Evolutionary conservation across 495 filamentous ascomycete species (phyloP), one percentile per base, ranked within the genome.

Genomic region (Eremomyces bilateralis): DNA sequence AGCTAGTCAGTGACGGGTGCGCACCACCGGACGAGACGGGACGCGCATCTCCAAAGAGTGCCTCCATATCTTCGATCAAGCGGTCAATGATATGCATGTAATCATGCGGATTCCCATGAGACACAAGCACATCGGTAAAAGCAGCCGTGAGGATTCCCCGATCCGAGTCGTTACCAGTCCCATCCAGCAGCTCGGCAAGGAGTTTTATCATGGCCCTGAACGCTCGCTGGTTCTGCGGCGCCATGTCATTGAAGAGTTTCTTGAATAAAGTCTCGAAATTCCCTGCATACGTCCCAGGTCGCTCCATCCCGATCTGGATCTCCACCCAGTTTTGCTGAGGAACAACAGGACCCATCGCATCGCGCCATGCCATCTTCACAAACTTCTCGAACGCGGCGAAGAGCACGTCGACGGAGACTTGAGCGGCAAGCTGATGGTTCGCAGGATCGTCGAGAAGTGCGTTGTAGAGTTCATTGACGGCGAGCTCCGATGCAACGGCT

Each of bases 311-410:
- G 21, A 62, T 60, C 45, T 84, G 82, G 16, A 97, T 59, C 10
- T 63, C 59, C 33, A 70, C 65, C 19, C 92, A 54, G 12, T 65
- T 62, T 17, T 72, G 57, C 20, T 62, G 50, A 2, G 71, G 62
- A 39, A 95, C 64, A 22, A 95, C 62, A 2, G 77, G 67, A 0
- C 90, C 90, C 62, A 94, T 84, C 41, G 79, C 75, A 32, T 82
- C 73, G 35, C 63, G 71, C 88, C 88, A 97, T 20, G 82, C 82
- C 37, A 78, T 73, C 38, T 68, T 71, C 47, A 94, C 62, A 41
- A 94, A 97, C 39, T 88, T 93, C 45, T 91, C 83, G 47, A 97
- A 97, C 1, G 85, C 80, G 13, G 75, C 74, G 44, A 94, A 92
- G 6, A 94, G 62, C n/a, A 85, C 73, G 48, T 93, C 83, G 15